These are phyloP conservation scores for Waltiozyma sp. DNA, from an alignment of 1,139 yeast species.

Conservation along the genomic window DNA sequence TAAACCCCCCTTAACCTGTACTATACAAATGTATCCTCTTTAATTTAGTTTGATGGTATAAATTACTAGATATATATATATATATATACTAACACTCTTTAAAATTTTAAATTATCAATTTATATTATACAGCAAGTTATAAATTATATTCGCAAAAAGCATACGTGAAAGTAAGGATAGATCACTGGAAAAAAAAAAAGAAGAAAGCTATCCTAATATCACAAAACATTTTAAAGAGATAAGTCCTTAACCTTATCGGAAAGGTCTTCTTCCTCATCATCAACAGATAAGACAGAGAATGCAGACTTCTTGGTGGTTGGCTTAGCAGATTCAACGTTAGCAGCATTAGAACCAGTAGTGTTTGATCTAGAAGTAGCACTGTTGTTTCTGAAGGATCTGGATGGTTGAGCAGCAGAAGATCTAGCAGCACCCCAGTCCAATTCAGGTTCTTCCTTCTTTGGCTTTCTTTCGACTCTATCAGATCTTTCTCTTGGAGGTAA, in stretches of 20 bases:
- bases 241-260: background rate
- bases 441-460: constrained; percentile 31
- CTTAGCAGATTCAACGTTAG: constrained; percentile 21
- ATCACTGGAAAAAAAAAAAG: too few species aligned
- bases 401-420: constrained; percentile 14
- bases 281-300: constrained; percentile 56
- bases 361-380: constrained; percentile 21
- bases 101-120: too few species aligned
- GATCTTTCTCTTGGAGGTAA: constrained; percentile 14
- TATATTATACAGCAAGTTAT: background rate
- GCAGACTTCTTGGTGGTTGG: constrained; percentile 44
- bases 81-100: too few species aligned
- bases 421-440: constrained; percentile 34
- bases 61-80: too few species aligned
- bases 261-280: constrained; percentile 44
- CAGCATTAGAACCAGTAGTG: constrained; percentile 1
- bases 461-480: constrained; percentile 27
- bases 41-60: too few species aligned
- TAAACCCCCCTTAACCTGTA: too few species aligned
- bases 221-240: background rate
- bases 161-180: background rate
- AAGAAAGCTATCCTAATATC: background rate
- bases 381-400: constrained; percentile 18
- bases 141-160: background rate
- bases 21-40: too few species aligned